Conservation (phyloP, 2,329 filamentous ascomycete species). For the Zelopaecilomyces penicillatus region DNA sequence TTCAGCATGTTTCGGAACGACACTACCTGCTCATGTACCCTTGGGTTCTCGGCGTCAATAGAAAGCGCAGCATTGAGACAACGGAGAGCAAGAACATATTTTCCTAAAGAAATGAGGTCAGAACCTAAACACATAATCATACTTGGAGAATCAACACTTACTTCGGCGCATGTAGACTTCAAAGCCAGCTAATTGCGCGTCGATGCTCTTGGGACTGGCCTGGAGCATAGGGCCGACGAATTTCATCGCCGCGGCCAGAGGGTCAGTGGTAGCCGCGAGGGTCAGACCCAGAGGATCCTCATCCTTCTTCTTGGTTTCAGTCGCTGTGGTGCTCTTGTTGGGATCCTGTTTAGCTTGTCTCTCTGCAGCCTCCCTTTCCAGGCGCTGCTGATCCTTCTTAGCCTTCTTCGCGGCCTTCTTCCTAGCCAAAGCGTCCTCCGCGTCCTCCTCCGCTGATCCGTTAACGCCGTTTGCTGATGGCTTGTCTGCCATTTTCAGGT, state of each 20-base stretch:
- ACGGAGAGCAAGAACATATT: slow-evolving; percentile 78
- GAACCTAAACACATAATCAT: background rate
- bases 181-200: slow-evolving; percentile 78
- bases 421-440: slow-evolving; percentile 56
- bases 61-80: slow-evolving; percentile 68
- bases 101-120: slow-evolving; percentile 45
- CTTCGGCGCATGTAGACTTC: slow-evolving; percentile 80
- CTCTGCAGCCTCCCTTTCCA: slow-evolving; percentile 72
- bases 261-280: slow-evolving; percentile 71
- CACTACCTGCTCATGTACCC: slow-evolving; percentile 66
- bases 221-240: slow-evolving; percentile 77
- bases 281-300: slow-evolving; percentile 77
- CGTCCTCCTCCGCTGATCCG: slow-evolving; percentile 40
- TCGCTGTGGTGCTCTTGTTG: slow-evolving; percentile 62
- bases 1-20: slow-evolving; percentile 59
- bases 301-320: slow-evolving; percentile 76
- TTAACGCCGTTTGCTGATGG: slow-evolving; percentile 58
- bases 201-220: slow-evolving; percentile 69
- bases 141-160: slow-evolving; percentile 38
- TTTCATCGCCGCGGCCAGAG: slow-evolving; percentile 78
- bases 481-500: slow-evolving; percentile 70
- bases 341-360: slow-evolving; percentile 74
- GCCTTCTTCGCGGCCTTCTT: slow-evolving; percentile 90
- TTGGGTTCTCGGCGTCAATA: slow-evolving; percentile 61
- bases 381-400: slow-evolving; percentile 57